Evolutionary conservation across 2,329 filamentous ascomycete species (phyloP), one percentile per base, ranked within the genome.

Genomic region (Fusarium camptoceras): DNA sequence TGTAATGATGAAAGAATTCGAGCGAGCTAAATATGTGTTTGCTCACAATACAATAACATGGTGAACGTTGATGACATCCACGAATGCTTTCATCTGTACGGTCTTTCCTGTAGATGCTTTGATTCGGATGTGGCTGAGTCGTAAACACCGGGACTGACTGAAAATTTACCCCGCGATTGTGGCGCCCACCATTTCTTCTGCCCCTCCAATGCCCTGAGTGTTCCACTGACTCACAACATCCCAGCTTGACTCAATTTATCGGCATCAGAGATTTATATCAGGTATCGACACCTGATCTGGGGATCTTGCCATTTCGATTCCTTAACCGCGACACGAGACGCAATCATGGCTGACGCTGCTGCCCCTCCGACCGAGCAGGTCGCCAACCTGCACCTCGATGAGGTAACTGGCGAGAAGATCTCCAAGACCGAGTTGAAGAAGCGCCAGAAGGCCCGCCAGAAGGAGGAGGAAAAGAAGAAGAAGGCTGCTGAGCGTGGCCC

Each of bases 391-490:
- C 88, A 94, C 81, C 88, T 96, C 53, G 96, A 99, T 81, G 93
- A 97, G 78, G 93, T 94, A 70, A 98, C 96, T 16, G 96, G 96
- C 76, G 96, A 99, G 84, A 90, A 83, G 81, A 80, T 92, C 66
- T 94, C 92, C 84, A 94, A 94, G 89, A 89, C 90, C 18, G 91
- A 94, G 83, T 86, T 98, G 81, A 99, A 99, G 93, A 95, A 93
- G 85, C 91, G 95, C 77, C 89, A 94, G 85, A 99, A 99, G 93
- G 87, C 91, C 79, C 91, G 95, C 73, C 89, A 95, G 81, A 90
- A 88, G 82, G 94, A 97, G 66, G 92, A 92, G 73, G 93, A 94
- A 84, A 98, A 97, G 91, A 90, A 90, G 75, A 90, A 94, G 83
- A 95, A 94, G 86, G 92, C 90, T 28, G 92, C 93, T 55, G 86